Percentiles rank a stretch among this genome's conserved stretches.
These are phyloP conservation scores for Moesziomyces aphidis DNA, from an alignment of 1,284 basidiomycete species.

Conservation along the genomic window DNA sequence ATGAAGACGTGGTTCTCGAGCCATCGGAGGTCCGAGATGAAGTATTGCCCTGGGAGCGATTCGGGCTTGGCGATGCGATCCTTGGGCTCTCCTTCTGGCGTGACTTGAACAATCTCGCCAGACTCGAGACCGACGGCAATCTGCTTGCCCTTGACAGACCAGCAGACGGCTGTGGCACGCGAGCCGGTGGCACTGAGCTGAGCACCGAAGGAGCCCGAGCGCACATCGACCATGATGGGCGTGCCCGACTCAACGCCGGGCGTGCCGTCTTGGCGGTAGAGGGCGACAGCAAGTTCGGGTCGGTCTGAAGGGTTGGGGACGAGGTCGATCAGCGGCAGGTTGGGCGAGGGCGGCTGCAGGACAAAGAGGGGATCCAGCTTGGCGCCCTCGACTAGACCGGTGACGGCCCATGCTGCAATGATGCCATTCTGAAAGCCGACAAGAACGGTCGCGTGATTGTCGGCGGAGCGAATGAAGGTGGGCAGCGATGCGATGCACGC, in stretches of 20 bases:
- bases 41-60: constrained; percentile 71
- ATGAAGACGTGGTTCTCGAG: constrained; percentile 80
- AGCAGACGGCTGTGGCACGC: constrained; percentile 73
- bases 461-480: constrained; percentile 46
- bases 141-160: constrained; percentile 89
- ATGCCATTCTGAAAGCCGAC: constrained; percentile 51
- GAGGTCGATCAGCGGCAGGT: constrained; percentile 52
- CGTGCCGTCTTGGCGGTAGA: constrained; percentile 65
- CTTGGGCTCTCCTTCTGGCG: constrained; percentile 74
- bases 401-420: constrained; percentile 50
- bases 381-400: constrained; percentile 24
- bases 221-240: constrained; percentile 45
- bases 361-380: constrained; percentile 41
- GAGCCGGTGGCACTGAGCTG: constrained; percentile 32
- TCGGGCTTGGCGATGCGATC: constrained; percentile 74
- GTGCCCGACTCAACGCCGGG: constrained; percentile 59
- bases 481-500: constrained; percentile 31
- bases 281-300: constrained; percentile 66
- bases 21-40: constrained; percentile 75
- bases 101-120: constrained; percentile 80
- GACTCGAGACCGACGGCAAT: constrained; percentile 79
- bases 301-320: constrained; percentile 70
- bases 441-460: constrained; percentile 33
- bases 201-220: constrained; percentile 37
- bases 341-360: constrained; percentile 40